Evolutionary conservation across 768 basidiomycete species (phyloP), one percentile per base, ranked within the genome.

Genomic region (Mrakia gelida): DNA sequence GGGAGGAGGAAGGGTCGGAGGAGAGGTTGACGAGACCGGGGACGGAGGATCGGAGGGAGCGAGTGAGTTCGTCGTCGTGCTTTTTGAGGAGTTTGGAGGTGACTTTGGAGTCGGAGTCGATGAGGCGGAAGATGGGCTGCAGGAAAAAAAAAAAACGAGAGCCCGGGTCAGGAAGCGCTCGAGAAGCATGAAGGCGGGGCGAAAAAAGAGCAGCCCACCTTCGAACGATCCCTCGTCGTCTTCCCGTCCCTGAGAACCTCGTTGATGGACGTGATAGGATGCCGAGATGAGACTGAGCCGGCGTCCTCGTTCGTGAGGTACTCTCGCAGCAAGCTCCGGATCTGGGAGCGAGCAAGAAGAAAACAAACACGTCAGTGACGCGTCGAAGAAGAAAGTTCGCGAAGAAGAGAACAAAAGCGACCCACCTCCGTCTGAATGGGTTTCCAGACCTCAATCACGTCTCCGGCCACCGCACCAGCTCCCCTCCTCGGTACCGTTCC

Each of bases 231-330:
- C 77, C 94, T 88, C 34, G 86, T 86, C 80, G 91, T 90, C 81
- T 89, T 91, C 52, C 78, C 78, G 38, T 93, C 92, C 23, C 94
- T 89, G 56, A 99, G 88, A 21, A 93, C 91, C 81, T 98, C 97
- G 81, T 95, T 97, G 83, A 98, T 94, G 1, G 95, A 94, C 0
- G 91, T 90, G 79, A 98, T 91, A 10, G 93, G 93, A 83, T 95
- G 94, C 65, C 94, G 88, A 9, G 92, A 91, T 30, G 92, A 88
- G 13, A 90, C 87, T 8, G 90, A 87, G 13, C 92, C 91, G 84
- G 90, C 90, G 80, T 93, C 91, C 80, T 96, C 95, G 84, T 95
- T 93, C n/a, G 91, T 91, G 2, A 99, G 87, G 85, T 98, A 98
- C 84, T 95, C 93, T 76, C 90, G 88, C 59, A 98, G 88, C 5